These are phyloP conservation scores for Kuraishia molischiana DNA, from an alignment of 805 yeast genomes.

Conservation along the genomic window DNA sequence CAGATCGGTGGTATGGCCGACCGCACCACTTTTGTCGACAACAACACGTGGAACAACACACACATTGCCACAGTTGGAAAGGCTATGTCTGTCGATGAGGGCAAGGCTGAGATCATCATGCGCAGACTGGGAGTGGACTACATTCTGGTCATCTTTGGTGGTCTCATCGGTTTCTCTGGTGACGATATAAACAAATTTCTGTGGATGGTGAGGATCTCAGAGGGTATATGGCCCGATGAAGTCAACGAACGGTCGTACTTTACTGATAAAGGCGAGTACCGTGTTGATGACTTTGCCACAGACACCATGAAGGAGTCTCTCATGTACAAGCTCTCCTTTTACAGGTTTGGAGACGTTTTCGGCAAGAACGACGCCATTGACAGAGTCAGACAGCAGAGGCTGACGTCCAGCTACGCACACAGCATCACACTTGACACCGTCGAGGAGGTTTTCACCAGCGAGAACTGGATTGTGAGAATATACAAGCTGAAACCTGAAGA, in stretches of 20 bases:
- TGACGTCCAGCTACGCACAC: constrained; percentile 17
- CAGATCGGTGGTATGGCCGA: constrained; percentile 99
- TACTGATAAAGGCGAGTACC: constrained; percentile 79
- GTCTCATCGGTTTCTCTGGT: constrained; percentile 86
- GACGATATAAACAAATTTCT: constrained; percentile 94
- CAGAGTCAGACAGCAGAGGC: constrained; percentile 77
- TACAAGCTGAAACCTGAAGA: constrained; percentile 88
- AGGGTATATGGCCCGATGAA: constrained; percentile 99
- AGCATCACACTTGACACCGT: constrained; percentile 59
- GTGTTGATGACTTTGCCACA: constrained; percentile 75
- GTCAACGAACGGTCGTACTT: constrained; percentile 78
- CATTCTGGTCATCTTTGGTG: constrained; percentile 89
- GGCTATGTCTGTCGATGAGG: constrained; percentile 90
- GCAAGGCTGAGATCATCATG: constrained; percentile 79
- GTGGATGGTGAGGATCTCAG: constrained; percentile 99
- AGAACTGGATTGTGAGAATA: constrained; percentile 94
- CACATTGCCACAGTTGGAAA: constrained; percentile 99
- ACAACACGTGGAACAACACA: constrained; percentile 98
- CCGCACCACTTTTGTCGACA: constrained; percentile 95
- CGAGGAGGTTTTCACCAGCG: constrained; percentile 92
- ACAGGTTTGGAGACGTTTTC: constrained; percentile 70
- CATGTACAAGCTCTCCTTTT: constrained; percentile 92
- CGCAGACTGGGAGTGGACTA: constrained; percentile 92
- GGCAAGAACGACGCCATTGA: constrained; percentile 58
- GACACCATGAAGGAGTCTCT: constrained; percentile 80